Percentiles rank a stretch among this genome's conserved stretches.
phyloP scores from a whole-genome alignment of 441 rosid genomes.

The Euphorbia celastroides region DNA sequence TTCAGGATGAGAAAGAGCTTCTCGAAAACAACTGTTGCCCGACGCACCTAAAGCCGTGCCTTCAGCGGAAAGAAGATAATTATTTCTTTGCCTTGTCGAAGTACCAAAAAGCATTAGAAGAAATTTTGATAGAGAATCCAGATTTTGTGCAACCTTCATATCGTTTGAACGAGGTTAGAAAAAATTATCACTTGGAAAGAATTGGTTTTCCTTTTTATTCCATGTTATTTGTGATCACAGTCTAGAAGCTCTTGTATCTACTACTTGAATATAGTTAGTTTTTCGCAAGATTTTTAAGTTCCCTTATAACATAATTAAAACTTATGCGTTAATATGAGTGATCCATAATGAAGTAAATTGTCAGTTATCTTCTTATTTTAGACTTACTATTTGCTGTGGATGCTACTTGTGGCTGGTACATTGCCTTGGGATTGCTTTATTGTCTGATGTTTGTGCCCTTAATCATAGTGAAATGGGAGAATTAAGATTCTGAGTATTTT shows the following conservation, averaged over 20 bases:
- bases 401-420: not conserved
- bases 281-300: not conserved
- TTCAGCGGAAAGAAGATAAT: constrained; percentile 78
- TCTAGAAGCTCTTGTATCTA: not conserved
- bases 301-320: no score
- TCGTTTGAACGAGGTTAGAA: constrained; percentile 77
- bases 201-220: not conserved
- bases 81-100: constrained; percentile 89
- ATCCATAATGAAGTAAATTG: not conserved
- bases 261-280: not conserved
- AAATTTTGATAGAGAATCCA: constrained; percentile 54
- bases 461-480: not conserved
- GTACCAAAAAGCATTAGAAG: constrained; percentile 79
- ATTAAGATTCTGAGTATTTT: no score
- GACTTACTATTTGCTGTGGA: not conserved
- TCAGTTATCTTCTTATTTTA: not conserved
- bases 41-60: constrained; percentile 76
- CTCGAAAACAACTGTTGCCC: constrained; percentile 76
- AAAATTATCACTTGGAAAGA: not conserved
- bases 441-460: not conserved
- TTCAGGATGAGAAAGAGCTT: constrained; percentile 90
- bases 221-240: not conserved
- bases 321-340: no score
- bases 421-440: not conserved
- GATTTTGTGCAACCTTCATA: constrained; percentile 87